These are phyloP conservation scores for Peronosclerospora sorghi DNA, from an alignment of 352 stramenopile species.

Conservation along the genomic window DNA sequence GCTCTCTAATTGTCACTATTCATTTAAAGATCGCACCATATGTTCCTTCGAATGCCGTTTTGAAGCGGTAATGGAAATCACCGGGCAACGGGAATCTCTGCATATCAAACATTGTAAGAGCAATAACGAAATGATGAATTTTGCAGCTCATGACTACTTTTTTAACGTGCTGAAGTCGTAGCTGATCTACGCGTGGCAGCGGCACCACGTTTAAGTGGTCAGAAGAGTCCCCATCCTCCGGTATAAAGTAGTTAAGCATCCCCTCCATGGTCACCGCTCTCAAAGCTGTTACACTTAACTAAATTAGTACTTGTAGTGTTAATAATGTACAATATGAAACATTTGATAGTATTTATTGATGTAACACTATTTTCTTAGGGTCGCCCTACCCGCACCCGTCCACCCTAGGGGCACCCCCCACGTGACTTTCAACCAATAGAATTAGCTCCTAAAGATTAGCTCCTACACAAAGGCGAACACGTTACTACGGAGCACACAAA, in stretches of 20 bases:
- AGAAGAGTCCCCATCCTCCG: constrained; percentile 75
- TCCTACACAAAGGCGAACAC: no score
- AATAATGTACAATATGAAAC: no score
- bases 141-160: constrained; percentile 25
- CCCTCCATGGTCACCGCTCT: constrained; percentile 60
- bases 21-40: constrained; percentile 34
- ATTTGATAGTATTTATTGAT: no score
- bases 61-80: constrained; percentile 81
- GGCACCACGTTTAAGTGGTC: constrained; percentile 80
- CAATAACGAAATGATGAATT: neutral
- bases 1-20: constrained; percentile 7
- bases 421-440: no score
- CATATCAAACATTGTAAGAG: constrained; percentile 5
- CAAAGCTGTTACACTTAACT: no score
- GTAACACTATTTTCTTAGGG: no score
- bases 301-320: no score
- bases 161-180: constrained; percentile 70
- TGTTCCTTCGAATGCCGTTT: constrained; percentile 76
- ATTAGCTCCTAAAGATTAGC: no score
- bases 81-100: constrained; percentile 68
- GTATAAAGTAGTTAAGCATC: constrained; percentile 84
- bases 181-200: constrained; percentile 62
- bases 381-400: no score
- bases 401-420: no score
- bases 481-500: no score